Conservation (phyloP, 192 early-diverging fungal genomes). For the Coemansia sp. region DNA sequence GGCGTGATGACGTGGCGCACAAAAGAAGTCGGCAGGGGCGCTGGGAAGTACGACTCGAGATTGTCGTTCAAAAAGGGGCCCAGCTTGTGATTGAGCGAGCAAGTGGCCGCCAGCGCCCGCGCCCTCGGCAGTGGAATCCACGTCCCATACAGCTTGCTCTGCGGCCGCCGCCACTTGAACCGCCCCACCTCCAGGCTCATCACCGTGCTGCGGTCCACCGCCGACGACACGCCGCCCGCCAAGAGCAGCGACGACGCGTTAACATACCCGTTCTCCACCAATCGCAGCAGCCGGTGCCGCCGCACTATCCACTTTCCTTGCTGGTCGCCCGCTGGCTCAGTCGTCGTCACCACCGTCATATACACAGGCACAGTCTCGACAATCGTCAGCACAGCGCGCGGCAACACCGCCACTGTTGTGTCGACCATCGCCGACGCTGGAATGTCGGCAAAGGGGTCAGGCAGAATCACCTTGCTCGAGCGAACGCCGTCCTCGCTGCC, state of each 20-base stretch:
- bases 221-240: slow-evolving; percentile 86
- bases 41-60: slow-evolving; percentile 68
- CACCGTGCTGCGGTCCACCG: slow-evolving; percentile 82
- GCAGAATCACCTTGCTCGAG: slow-evolving; percentile 39
- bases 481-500: background rate
- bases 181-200: slow-evolving; percentile 83
- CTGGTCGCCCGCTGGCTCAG: slow-evolving; percentile 40
- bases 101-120: slow-evolving; percentile 79
- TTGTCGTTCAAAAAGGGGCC: slow-evolving; percentile 79
- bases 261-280: slow-evolving; percentile 83
- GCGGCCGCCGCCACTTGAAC: slow-evolving; percentile 72
- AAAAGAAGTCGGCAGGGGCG: slow-evolving; percentile 62
- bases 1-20: slow-evolving; percentile 58
- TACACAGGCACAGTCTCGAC: slow-evolving; percentile 59
- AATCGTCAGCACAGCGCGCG: slow-evolving; percentile 55
- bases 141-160: slow-evolving; percentile 79
- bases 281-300: slow-evolving; percentile 73
- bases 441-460: slow-evolving; percentile 54
- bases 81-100: slow-evolving; percentile 76
- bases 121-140: slow-evolving; percentile 93
- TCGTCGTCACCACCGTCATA: slow-evolving; percentile 57
- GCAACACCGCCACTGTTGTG: slow-evolving; percentile 47
- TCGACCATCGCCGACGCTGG: slow-evolving; percentile 52
- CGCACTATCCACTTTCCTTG: slow-evolving; percentile 53
- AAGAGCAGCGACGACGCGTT: slow-evolving; percentile 84